Evolutionary conservation across 176 grass and related monocot species (phyloP).

Genomic region (Raddia guianensis): DNA sequence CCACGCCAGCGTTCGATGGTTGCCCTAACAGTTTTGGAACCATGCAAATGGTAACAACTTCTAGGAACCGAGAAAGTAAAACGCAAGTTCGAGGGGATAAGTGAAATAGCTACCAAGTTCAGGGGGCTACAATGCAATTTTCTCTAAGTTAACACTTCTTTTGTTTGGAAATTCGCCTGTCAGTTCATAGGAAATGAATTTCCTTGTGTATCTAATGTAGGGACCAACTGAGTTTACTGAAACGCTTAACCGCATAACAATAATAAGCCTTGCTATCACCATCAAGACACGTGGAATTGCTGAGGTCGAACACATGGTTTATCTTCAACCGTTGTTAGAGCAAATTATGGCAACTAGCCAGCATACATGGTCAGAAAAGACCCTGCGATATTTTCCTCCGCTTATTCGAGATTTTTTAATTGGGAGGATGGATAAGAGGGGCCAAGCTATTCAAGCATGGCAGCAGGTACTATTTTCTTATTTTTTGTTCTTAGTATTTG

Average conservation of each 20-base stretch:
- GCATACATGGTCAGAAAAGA: slow-evolving; percentile 98
- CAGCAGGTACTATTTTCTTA: slow-evolving; percentile 65
- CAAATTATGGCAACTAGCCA: slow-evolving; percentile 99
- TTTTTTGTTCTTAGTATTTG: slow-evolving; percentile 20
- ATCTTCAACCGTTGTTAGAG: slow-evolving; percentile 90
- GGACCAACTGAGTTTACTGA: slow-evolving; percentile 98
- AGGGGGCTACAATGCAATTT: too few relatives aligned
- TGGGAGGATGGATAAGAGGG: slow-evolving; percentile 83
- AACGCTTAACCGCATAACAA: slow-evolving; percentile 97
- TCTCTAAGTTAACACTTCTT: slow-evolving; percentile 4
- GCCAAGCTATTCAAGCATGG: slow-evolving; percentile 91
- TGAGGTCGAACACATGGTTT: slow-evolving; percentile 95
- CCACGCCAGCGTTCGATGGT: too few relatives aligned
- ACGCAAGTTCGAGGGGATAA: too few relatives aligned
- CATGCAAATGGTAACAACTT: too few relatives aligned
- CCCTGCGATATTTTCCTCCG: slow-evolving; percentile 77
- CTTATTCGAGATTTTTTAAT: slow-evolving; percentile 83
- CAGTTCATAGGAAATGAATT: slow-evolving; percentile 3
- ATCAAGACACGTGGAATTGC: slow-evolving; percentile 98
- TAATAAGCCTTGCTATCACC: slow-evolving; percentile 98
- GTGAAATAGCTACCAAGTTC: too few relatives aligned
- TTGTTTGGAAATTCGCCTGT: slow-evolving; percentile 15
- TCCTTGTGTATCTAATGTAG: slow-evolving; percentile 48
- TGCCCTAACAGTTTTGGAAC: too few relatives aligned
- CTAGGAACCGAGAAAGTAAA: too few relatives aligned